These are phyloP conservation scores for Lactifluus subvellereus DNA, from an alignment of 768 basidiomycete species.

Conservation along the genomic window DNA sequence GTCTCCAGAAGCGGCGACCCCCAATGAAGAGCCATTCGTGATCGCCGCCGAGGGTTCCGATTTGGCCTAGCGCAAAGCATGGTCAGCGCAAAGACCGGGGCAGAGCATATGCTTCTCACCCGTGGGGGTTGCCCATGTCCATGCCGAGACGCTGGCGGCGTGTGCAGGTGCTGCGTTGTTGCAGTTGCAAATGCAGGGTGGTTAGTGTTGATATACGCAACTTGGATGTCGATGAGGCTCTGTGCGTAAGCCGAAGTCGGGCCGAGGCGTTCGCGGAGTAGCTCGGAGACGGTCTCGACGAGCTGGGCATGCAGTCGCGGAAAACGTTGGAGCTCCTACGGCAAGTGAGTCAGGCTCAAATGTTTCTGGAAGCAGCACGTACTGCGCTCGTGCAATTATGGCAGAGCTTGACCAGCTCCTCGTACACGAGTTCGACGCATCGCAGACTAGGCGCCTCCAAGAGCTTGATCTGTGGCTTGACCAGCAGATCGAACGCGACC, in stretches of 20 bases:
- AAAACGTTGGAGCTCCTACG: constrained; percentile 91
- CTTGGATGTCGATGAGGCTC: constrained; percentile 93
- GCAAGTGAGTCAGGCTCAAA: background rate
- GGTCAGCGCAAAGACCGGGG: background rate
- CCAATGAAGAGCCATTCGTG: constrained; percentile 38
- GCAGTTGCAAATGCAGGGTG: constrained; percentile 91
- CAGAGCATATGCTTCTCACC: constrained; percentile 37
- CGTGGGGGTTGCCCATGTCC: constrained; percentile 43
- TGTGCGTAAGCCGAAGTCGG: constrained; percentile 97
- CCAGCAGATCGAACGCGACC: constrained; percentile 91
- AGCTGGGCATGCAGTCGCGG: constrained; percentile 88
- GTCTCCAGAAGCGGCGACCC: constrained; percentile 34
- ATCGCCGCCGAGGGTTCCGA: constrained; percentile 52
- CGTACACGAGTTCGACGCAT: constrained; percentile 97
- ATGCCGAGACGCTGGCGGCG: constrained; percentile 37
- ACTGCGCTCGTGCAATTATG: constrained; percentile 94
- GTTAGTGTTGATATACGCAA: constrained; percentile 99
- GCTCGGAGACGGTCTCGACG: constrained; percentile 94
- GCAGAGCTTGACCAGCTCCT: constrained; percentile 98
- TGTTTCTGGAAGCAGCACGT: constrained; percentile 26
- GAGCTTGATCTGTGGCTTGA: constrained; percentile 97
- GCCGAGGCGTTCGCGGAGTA: constrained; percentile 89
- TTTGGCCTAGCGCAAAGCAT: constrained; percentile 42
- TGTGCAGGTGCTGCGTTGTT: constrained; percentile 55
- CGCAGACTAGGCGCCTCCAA: constrained; percentile 90